Evolutionary conservation across 805 yeast genomes (phyloP).

Genomic region (Kodamaea kakaduensis): DNA sequence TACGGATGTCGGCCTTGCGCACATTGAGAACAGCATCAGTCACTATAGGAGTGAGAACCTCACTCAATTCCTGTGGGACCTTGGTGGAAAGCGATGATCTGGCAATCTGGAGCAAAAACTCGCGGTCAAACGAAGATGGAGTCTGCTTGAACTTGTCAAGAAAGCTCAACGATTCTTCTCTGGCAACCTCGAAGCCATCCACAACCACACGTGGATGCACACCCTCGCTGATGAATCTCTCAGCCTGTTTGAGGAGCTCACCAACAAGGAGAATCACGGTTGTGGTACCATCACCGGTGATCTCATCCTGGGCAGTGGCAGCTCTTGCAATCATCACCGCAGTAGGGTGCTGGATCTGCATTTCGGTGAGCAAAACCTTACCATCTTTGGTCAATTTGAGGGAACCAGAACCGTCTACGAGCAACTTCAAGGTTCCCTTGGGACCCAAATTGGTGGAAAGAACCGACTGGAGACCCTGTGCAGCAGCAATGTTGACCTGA

Average conservation of each 20-base stretch:
- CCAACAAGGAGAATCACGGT: slow-evolving; percentile 94
- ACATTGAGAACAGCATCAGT: slow-evolving; percentile 93
- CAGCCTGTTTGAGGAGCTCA: slow-evolving; percentile 90
- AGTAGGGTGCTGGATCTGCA: slow-evolving; percentile 76
- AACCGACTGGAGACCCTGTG: slow-evolving; percentile 93
- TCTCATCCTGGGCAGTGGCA: slow-evolving; percentile 97
- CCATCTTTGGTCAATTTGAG: slow-evolving; percentile 97
- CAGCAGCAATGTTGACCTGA: slow-evolving; percentile 92
- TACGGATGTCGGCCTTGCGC: slow-evolving; percentile 41
- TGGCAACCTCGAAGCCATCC: slow-evolving; percentile 92
- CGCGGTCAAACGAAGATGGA: slow-evolving; percentile 65
- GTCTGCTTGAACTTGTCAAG: slow-evolving; percentile 62
- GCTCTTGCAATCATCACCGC: slow-evolving; percentile 75
- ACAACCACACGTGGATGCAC: slow-evolving; percentile 92
- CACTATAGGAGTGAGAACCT: slow-evolving; percentile 85
- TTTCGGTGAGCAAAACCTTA: slow-evolving; percentile 84
- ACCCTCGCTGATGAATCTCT: slow-evolving; percentile 86
- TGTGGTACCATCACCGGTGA: slow-evolving; percentile 99
- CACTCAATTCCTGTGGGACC: slow-evolving; percentile 70
- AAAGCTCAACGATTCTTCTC: slow-evolving; percentile 66
- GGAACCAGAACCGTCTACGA: slow-evolving; percentile 95
- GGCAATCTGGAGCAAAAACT: slow-evolving; percentile 86
- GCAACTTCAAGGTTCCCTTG: slow-evolving; percentile 92
- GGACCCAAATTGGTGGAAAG: slow-evolving; percentile 92
- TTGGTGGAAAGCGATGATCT: slow-evolving; percentile 86